These are phyloP conservation scores for Knoxia roxburghii DNA, from an alignment of 257 asterid genomes.

Conservation along the genomic window DNA sequence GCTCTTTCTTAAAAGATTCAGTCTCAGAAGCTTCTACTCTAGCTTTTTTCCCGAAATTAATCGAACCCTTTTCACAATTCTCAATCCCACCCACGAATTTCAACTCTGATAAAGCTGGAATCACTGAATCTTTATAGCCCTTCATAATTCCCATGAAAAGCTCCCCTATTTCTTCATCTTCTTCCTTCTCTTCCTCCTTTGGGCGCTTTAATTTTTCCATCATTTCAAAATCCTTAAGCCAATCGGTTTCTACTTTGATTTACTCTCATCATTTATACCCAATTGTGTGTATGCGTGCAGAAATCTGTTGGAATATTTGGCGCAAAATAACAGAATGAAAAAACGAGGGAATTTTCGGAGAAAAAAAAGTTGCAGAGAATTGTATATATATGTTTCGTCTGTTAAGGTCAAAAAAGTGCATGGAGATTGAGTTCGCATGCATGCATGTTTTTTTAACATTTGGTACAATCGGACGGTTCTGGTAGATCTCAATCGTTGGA, in stretches of 20 bases:
- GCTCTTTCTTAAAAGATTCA: conserved; percentile 17
- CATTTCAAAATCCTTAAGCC: not conserved
- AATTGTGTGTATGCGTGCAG: not conserved
- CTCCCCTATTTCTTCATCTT: conserved; percentile 39
- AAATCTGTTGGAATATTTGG: conserved; percentile 27
- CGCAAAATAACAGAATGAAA: conserved; percentile 6
- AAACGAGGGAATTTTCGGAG: conserved; percentile 12
- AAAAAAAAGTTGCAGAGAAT: not conserved
- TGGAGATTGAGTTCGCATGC: not conserved
- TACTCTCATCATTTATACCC: not conserved
- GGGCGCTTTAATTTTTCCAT: conserved; percentile 10
- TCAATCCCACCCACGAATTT: conserved; percentile 12
- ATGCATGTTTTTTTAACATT: not conserved
- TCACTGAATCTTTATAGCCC: conserved; percentile 40
- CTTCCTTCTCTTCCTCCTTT: conserved; percentile 1
- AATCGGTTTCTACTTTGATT: not conserved
- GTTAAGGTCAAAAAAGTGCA: conserved; percentile 11
- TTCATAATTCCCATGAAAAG: conserved; percentile 51
- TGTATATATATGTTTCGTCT: not conserved
- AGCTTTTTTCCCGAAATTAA: conserved; percentile 16
- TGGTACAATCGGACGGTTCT: not conserved
- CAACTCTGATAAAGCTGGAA: conserved; percentile 41
- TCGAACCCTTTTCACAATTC: conserved; percentile 14
- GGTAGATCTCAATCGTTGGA: not conserved
- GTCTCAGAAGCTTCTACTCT: conserved; percentile 12